These are phyloP conservation scores for Citrus inodora DNA, from an alignment of 345 rosid species.

Conservation along the genomic window DNA sequence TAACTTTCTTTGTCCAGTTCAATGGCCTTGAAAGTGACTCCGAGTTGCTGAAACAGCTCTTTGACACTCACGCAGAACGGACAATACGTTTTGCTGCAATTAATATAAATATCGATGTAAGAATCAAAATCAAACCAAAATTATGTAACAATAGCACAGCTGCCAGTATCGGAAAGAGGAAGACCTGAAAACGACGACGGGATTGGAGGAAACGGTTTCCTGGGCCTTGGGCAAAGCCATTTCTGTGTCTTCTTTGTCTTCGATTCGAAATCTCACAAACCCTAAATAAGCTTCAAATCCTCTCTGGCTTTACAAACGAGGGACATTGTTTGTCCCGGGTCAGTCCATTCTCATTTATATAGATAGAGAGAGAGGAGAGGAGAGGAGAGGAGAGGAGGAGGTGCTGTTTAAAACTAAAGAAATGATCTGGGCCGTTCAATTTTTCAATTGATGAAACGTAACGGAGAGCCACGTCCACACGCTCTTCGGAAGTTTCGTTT, in stretches of 20 bases:
- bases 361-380: too few relatives aligned
- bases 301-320: too few relatives aligned
- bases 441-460: neutral
- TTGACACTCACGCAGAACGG: conserved; percentile 64
- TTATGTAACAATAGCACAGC: neutral
- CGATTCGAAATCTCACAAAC: neutral
- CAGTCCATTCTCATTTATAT: too few relatives aligned
- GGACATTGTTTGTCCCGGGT: too few relatives aligned
- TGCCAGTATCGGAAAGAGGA: neutral
- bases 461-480: neutral
- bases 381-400: too few relatives aligned
- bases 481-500: too few relatives aligned
- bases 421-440: neutral
- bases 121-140: neutral
- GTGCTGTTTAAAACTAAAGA: neutral
- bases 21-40: conserved; percentile 44
- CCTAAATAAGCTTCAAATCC: neutral
- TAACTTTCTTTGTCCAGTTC: conserved; percentile 70
- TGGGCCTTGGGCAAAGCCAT: conserved; percentile 65
- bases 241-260: neutral
- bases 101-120: neutral
- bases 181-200: conserved; percentile 79
- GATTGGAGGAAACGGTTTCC: conserved; percentile 48
- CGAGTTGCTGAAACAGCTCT: conserved; percentile 54
- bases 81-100: conserved; percentile 62